Evolutionary conservation across 1,284 basidiomycete species (phyloP).

Genomic region (Cerrena zonata): DNA sequence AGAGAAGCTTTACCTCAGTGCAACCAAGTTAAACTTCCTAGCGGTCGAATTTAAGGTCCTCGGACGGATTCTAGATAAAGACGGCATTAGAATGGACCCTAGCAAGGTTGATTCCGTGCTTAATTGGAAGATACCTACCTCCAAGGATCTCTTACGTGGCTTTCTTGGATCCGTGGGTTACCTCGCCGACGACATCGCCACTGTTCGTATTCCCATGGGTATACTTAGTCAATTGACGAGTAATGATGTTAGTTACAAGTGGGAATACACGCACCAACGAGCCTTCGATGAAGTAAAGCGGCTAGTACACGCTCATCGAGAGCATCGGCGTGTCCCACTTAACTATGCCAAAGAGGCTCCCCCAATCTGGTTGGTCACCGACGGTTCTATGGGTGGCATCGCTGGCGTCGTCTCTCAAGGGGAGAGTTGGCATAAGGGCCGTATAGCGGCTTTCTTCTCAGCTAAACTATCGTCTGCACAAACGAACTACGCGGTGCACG

Average conservation of each 20-base stretch:
- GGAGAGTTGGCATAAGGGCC: neutral
- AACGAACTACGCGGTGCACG: conserved; percentile 23
- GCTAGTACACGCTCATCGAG: conserved; percentile 15
- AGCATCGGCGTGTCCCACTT: conserved; percentile 17
- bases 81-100: conserved; percentile 30
- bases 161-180: conserved; percentile 25
- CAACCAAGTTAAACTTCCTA: conserved; percentile 20
- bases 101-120: conserved; percentile 26
- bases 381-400: conserved; percentile 12
- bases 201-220: conserved; percentile 19
- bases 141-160: conserved; percentile 14
- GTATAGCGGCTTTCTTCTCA: conserved; percentile 14
- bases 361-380: conserved; percentile 17
- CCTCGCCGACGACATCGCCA: conserved; percentile 18
- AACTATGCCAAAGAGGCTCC: conserved; percentile 19
- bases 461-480: conserved; percentile 17
- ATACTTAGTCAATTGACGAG: conserved; percentile 4
- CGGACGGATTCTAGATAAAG: conserved; percentile 27
- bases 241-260: neutral
- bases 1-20: conserved; percentile 23
- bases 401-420: conserved; percentile 19
- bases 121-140: conserved; percentile 28
- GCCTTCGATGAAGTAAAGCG: conserved; percentile 26
- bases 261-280: conserved; percentile 18
- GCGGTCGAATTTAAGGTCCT: conserved; percentile 22